Percentiles rank a stretch among this genome's conserved stretches.
Evolutionary conservation across 371 early-diverging fungal genomes (phyloP).

Genomic region (Mucor sp.): DNA sequence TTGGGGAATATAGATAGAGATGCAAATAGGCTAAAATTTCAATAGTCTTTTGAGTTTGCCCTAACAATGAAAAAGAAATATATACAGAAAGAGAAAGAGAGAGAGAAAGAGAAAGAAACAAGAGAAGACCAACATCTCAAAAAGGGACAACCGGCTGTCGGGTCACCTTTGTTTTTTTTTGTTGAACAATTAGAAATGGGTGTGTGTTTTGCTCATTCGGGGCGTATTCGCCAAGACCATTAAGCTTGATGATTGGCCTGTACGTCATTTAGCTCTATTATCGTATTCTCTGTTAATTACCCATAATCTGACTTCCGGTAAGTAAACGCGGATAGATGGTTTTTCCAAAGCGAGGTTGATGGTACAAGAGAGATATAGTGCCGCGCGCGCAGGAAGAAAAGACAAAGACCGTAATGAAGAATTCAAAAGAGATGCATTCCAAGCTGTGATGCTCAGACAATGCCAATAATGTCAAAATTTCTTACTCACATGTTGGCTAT

Average conservation of each 20-base stretch:
- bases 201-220: background rate
- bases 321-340: background rate
- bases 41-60: background rate
- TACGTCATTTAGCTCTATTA: background rate
- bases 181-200: conserved; percentile 2
- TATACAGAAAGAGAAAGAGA: background rate
- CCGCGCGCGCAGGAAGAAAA: background rate
- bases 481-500: background rate
- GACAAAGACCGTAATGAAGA: background rate
- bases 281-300: background rate
- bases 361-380: background rate
- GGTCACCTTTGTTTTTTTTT: background rate
- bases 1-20: background rate
- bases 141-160: background rate
- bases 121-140: background rate
- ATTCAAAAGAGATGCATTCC: background rate
- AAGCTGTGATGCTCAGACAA: background rate
- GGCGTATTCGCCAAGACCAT: background rate
- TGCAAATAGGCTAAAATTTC: background rate
- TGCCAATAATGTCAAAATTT: background rate
- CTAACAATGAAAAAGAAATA: background rate
- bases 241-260: background rate
- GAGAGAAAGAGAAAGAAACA: background rate
- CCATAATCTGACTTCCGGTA: background rate
- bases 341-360: conserved; percentile 2